Conservation (phyloP, 257 asterid species). For the Ajuga chamaepitys region DNA sequence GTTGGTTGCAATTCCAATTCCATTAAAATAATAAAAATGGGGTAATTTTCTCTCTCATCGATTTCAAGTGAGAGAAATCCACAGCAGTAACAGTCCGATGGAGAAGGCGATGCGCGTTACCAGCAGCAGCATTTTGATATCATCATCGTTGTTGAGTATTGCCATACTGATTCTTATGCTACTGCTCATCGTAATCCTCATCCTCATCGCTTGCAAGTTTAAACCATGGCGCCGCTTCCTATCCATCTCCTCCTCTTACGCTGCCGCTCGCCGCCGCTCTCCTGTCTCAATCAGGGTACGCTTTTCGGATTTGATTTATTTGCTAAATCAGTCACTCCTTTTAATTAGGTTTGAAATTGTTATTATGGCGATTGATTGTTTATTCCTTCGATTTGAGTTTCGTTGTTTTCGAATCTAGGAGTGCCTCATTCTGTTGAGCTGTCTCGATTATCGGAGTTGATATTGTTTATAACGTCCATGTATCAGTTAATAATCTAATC, state of each 20-base stretch:
- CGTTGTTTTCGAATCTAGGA: neutral
- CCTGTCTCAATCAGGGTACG: constrained; percentile 58
- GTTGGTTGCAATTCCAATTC: constrained; percentile 27
- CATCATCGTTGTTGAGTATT: constrained; percentile 28
- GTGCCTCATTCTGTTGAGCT: neutral
- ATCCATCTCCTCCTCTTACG: constrained; percentile 26
- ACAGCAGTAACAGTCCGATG: constrained; percentile 32
- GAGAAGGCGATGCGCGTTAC: constrained; percentile 52
- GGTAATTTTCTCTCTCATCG: constrained; percentile 36
- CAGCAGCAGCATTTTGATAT: constrained; percentile 32
- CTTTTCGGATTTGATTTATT: constrained; percentile 15
- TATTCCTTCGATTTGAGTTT: neutral
- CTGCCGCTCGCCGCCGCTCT: constrained; percentile 42
- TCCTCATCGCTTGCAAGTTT: constrained; percentile 76
- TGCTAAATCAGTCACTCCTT: neutral
- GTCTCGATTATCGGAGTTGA: constrained; percentile 5
- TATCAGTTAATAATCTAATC: neutral
- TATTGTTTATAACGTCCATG: neutral
- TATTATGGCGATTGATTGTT: constrained; percentile 14
- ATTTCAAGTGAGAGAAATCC: constrained; percentile 30
- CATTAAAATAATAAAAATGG: constrained; percentile 10
- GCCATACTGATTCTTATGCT: constrained; percentile 59
- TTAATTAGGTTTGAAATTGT: constrained; percentile 10
- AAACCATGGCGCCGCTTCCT: constrained; percentile 76
- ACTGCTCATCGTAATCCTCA: constrained; percentile 55